phyloP scores from a whole-genome alignment of 768 basidiomycete species.

The Lactarius sp. region DNA sequence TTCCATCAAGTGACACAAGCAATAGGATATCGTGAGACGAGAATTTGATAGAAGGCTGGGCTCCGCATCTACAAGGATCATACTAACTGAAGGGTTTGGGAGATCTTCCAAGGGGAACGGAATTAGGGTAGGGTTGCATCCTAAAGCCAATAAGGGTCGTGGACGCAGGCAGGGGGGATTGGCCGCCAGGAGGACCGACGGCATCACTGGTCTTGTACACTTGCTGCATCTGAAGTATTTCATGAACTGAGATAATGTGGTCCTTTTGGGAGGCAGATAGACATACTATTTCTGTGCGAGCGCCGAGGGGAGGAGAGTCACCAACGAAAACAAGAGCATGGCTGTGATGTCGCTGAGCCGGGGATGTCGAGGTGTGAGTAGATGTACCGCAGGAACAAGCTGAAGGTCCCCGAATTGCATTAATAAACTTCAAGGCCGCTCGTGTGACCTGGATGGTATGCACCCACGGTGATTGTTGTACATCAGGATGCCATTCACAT shows the following conservation, averaged over 20 bases:
- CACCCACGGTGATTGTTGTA: not conserved
- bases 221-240: conserved; percentile 40
- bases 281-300: not conserved
- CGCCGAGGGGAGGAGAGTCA: not conserved
- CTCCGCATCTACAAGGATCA: no score
- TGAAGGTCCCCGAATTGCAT: no score
- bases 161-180: conserved; percentile 37
- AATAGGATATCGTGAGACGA: no score
- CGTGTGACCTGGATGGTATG: not conserved
- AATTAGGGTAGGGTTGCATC: conserved; percentile 43
- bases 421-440: not conserved
- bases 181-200: conserved; percentile 42
- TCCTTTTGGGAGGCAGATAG: not conserved
- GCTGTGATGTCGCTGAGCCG: not conserved
- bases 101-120: conserved; percentile 45
- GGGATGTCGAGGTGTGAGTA: not conserved
- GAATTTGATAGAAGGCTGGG: no score
- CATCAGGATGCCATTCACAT: not conserved
- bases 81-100: conserved; percentile 8
- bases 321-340: not conserved
- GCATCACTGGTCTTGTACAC: conserved; percentile 41
- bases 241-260: not conserved
- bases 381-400: not conserved
- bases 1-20: no score
- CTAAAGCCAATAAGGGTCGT: conserved; percentile 43